Percentiles rank a stretch among this genome's conserved stretches.
Conservation (phyloP, 495 filamentous ascomycete genomes). For the Neurospora sp. region DNA sequence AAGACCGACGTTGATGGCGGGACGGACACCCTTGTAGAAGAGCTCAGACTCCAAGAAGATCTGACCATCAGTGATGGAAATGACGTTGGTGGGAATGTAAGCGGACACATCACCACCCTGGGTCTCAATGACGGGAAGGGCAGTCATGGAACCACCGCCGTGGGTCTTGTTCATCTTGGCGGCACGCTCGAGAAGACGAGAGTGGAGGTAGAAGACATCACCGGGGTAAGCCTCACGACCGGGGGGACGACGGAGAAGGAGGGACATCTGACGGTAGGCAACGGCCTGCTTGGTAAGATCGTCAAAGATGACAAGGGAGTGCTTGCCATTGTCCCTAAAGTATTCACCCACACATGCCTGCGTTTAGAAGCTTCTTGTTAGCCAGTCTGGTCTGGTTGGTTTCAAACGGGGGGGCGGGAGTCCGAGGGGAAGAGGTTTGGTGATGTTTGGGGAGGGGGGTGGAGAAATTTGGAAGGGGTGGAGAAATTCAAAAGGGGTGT, state of each 20-base stretch:
- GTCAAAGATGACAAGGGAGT: slow-evolving; percentile 89
- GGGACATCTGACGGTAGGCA: slow-evolving; percentile 99
- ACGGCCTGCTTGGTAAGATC: slow-evolving; percentile 99
- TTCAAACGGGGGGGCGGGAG: neutral
- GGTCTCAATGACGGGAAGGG: slow-evolving; percentile 97
- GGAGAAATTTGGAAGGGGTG: neutral
- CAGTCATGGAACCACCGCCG: slow-evolving; percentile 93
- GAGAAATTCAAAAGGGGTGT: neutral
- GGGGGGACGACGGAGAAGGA: slow-evolving; percentile 95
- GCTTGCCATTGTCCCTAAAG: slow-evolving; percentile 88
- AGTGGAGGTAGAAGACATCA: slow-evolving; percentile 99
- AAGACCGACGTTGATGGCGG: slow-evolving; percentile 99
- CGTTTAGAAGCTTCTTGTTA: neutral
- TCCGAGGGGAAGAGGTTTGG: neutral
- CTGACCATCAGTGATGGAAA: slow-evolving; percentile 99
- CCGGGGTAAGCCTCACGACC: slow-evolving; percentile 99
- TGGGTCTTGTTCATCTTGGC: slow-evolving; percentile 98
- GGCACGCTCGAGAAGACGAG: slow-evolving; percentile 96
- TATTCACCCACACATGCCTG: slow-evolving; percentile 64
- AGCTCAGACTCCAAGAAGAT: slow-evolving; percentile 99
- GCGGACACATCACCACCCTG: slow-evolving; percentile 99
- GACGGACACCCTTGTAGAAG: slow-evolving; percentile 99
- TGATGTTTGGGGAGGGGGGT: neutral
- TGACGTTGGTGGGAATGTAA: slow-evolving; percentile 99
- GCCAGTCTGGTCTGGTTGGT: neutral